Percentiles rank a stretch among this genome's conserved stretches.
Conservation (phyloP, 1,284 basidiomycete species). For the Meira miltonrushii region DNA sequence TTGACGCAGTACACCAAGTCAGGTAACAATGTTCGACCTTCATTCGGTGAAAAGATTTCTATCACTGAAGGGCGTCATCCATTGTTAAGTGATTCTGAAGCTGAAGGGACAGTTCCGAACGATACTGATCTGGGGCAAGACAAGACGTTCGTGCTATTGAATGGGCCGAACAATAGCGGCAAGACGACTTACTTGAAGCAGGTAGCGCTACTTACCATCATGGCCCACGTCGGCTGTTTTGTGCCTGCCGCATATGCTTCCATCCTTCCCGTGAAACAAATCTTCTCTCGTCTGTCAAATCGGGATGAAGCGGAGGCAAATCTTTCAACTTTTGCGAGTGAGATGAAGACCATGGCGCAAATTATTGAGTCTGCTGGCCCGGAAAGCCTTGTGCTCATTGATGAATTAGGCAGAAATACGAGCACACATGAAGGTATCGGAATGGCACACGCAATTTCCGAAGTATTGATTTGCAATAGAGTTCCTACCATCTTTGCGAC, state of each 20-base stretch:
- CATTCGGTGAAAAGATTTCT: slow-evolving; percentile 36
- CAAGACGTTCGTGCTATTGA: slow-evolving; percentile 59
- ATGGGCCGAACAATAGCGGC: slow-evolving; percentile 59
- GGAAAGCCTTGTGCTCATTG: slow-evolving; percentile 70
- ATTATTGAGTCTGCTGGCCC: slow-evolving; percentile 61
- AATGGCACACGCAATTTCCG: slow-evolving; percentile 85
- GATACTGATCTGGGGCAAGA: slow-evolving; percentile 17
- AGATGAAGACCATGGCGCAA: slow-evolving; percentile 32
- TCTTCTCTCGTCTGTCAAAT: slow-evolving; percentile 82
- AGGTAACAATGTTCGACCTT: slow-evolving; percentile 29
- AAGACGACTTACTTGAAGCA: slow-evolving; percentile 90
- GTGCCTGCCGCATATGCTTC: slow-evolving; percentile 85
- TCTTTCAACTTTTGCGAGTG: slow-evolving; percentile 28
- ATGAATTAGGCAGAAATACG: slow-evolving; percentile 84
- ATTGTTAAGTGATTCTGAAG: slow-evolving; percentile 67
- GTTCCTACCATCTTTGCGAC: slow-evolving; percentile 84
- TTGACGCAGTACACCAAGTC: slow-evolving; percentile 23
- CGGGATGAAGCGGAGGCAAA: slow-evolving; percentile 65
- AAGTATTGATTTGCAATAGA: slow-evolving; percentile 68
- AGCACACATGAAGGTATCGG: slow-evolving; percentile 79
- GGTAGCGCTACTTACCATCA: slow-evolving; percentile 72
- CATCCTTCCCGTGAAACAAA: slow-evolving; percentile 59
- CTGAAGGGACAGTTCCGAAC: slow-evolving; percentile 50
- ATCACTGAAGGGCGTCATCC: slow-evolving; percentile 52
- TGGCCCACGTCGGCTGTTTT: slow-evolving; percentile 77